Evolutionary conservation across 2,329 filamentous ascomycete species (phyloP), one percentile per base, ranked within the genome.

Genomic region (Verticillium nonalfalfae): DNA sequence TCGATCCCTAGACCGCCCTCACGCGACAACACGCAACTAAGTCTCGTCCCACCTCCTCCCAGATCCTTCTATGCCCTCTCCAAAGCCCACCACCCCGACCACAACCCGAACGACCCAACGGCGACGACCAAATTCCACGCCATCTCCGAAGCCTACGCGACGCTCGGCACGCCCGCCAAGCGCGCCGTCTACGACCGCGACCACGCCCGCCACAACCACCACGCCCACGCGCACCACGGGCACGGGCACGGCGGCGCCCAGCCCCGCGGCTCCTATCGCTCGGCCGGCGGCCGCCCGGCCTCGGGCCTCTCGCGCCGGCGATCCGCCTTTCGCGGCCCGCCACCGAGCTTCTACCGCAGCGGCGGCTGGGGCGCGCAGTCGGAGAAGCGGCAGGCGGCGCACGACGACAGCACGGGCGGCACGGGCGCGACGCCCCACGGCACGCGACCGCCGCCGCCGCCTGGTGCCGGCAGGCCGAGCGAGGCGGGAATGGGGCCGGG

Each of bases 61-160:
- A 88, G 85, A 69, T 85, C 85, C 67, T 99, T 97, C 84, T 98
- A 97, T 82, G 77, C 83, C 64, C 90, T 98, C 73, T 97, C 93
- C 71, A 96, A 97, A 77, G 79, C 84, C 60, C 89, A 97, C 82
- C 95, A 99, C 76, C 95, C 95, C 1, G 95, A 99, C 81, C 87
- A 88, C 72, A 96, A 98, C 80, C 91, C 83, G 63, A 72, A 84
- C 68, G 89, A 97, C 75, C 89, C 90, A 4, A 72, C 78, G 62
- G 90, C 93, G 64, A 81, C 87, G 4, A 78, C 85, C 62, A 90
- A 88, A 72, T 99, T 97, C 81, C 86, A 93, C 74, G 83, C 86
- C 68, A 89, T 97, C 72, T 90, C 86, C 72, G 90, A 95, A 72
- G 93, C 93, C 67, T 97, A 97, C 80, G 81, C 86, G 62, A 75